phyloP scores from a whole-genome alignment of 306 rosid genomes.

The Heteromeles arbutifolia region DNA sequence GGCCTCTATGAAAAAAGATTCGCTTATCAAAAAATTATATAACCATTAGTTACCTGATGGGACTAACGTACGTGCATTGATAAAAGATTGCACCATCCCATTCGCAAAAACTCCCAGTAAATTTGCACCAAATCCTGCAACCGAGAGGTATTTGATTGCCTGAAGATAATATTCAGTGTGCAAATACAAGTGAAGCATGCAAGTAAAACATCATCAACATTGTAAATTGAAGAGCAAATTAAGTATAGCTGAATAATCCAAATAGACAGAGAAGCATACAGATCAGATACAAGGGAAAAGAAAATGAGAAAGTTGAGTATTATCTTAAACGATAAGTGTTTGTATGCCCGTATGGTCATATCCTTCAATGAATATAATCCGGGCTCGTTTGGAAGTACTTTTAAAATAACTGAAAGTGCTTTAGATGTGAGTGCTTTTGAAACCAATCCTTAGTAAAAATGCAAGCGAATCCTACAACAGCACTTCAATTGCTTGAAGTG shows the following conservation, averaged over 20 bases:
- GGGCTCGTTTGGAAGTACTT: too few species aligned
- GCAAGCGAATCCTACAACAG: too few species aligned
- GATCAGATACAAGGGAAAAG: neutral
- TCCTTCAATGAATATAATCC: too few species aligned
- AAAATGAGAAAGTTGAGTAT: neutral
- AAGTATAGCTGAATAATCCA: neutral
- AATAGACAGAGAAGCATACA: neutral
- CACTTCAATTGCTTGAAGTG: too few species aligned
- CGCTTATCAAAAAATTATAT: neutral
- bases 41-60: slow-evolving; percentile 45
- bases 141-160: slow-evolving; percentile 86
- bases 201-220: slow-evolving; percentile 1
- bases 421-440: too few species aligned
- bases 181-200: slow-evolving; percentile 13
- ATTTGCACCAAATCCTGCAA: slow-evolving; percentile 92
- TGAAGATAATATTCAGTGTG: slow-evolving; percentile 37
- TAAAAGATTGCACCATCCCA: slow-evolving; percentile 90
- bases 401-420: too few species aligned
- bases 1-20: neutral
- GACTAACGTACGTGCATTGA: slow-evolving; percentile 60
- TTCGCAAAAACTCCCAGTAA: slow-evolving; percentile 86
- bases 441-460: too few species aligned
- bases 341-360: too few species aligned
- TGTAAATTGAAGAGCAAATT: slow-evolving; percentile 8
- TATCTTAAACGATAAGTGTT: too few species aligned